Base-by-base conservation (phyloP, 2,329 filamentous ascomycete species). In the Penicillium hordei region DNA sequence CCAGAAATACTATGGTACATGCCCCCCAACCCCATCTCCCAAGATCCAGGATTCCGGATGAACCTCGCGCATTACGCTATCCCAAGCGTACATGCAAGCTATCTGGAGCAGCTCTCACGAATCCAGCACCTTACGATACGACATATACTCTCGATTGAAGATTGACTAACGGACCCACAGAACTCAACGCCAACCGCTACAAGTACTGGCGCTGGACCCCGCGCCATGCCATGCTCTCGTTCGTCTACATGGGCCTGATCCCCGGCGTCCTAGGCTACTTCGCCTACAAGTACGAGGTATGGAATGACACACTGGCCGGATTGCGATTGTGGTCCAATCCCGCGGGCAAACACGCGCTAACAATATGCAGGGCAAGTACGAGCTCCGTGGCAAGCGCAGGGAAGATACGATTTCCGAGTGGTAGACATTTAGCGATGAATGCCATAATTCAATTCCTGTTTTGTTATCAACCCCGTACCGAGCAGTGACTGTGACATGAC, bases 161-260 rank as follows among this genome's bases (percentile, higher is more conserved):
- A 50, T 42, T 59, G 9, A 58, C 61, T 64, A 48, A 64, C 58
- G 9, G 27, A 42, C 38, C 45, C 58, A 36, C 50, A 96, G 93
- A 89, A 75, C 90, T 97, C 86, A 86, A 84, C 71, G 81, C 84
- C 71, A 91, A 90, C 81, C 89, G 94, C 65, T 89, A 93, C 85
- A 91, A 91, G 79, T 96, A 91, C 85, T 99, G 97, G 85, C 86
- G 91, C 76, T 97, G 91, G 91, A 97, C 89, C 36, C 84, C 86
- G 52, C 84, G 89, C 70, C 96, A 91, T 45, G 91, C 91, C 31
- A 86, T 85, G 79, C 77, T 97, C 70, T 87, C 88, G 5, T 86
- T 97, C 72, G 81, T 88, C 63, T 97, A 93, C 76, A 83, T 89
- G 58, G 79, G 87, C 34, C 79, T 88, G 53, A 84, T 97, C 43